Conservation (phyloP, 768 basidiomycete species). For the Boletales sp. region DNA sequence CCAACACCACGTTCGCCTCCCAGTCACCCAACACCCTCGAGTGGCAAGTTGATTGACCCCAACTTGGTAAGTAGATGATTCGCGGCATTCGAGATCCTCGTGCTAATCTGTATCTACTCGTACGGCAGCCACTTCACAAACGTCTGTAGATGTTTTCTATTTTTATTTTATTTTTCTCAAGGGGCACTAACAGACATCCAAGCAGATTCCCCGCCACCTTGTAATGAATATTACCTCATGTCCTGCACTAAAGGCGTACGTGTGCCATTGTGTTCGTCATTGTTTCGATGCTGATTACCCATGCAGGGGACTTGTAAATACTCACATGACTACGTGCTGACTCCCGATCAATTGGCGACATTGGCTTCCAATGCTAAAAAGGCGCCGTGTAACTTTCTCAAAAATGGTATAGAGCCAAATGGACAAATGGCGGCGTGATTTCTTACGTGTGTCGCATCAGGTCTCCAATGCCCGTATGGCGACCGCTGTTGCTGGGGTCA, state of each 20-base stretch:
- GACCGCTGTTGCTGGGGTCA: slow-evolving; percentile 82
- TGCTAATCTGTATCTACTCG: slow-evolving; percentile 7
- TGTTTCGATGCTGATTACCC: slow-evolving; percentile 13
- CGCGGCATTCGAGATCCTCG: background rate
- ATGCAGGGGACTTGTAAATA: slow-evolving; percentile 70
- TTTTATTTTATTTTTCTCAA: background rate
- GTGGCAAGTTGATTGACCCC: slow-evolving; percentile 51
- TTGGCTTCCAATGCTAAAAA: slow-evolving; percentile 78
- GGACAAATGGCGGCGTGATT: background rate
- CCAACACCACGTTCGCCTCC: slow-evolving; percentile 64
- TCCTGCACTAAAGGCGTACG: slow-evolving; percentile 74
- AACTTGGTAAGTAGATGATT: slow-evolving; percentile 46
- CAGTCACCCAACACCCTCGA: slow-evolving; percentile 27
- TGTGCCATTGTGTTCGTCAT: slow-evolving; percentile 1
- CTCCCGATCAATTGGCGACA: slow-evolving; percentile 66
- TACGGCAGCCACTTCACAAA: slow-evolving; percentile 66
- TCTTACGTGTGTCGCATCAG: slow-evolving; percentile 32
- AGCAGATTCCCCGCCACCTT: slow-evolving; percentile 77
- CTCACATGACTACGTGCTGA: slow-evolving; percentile 75
- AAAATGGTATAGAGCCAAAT: slow-evolving; percentile 51
- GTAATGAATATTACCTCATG: slow-evolving; percentile 84
- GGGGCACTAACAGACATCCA: background rate
- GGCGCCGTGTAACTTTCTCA: slow-evolving; percentile 81
- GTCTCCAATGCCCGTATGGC: slow-evolving; percentile 71
- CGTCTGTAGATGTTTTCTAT: slow-evolving; percentile 43